A percentile compares a stretch with the other conserved stretches of the same genome.
These are phyloP conservation scores for Malus sieversii DNA, from an alignment of 306 rosid species.

Conservation along the genomic window DNA sequence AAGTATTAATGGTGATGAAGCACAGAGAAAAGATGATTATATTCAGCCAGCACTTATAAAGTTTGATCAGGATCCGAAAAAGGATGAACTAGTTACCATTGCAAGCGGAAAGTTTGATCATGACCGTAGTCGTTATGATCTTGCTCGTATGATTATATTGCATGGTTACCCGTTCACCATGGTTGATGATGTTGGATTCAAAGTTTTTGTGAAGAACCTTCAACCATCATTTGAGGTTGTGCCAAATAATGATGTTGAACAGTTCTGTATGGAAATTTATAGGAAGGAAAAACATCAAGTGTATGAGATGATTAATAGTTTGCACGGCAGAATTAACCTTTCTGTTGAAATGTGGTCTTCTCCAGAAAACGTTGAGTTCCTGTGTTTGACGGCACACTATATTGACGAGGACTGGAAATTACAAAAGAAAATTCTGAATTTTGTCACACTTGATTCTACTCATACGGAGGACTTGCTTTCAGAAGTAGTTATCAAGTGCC, in stretches of 20 bases:
- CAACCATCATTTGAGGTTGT: conserved; percentile 85
- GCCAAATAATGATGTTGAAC: conserved; percentile 49
- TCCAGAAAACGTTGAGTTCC: conserved; percentile 45
- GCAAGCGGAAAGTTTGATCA: conserved; percentile 71
- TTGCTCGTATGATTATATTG: conserved; percentile 84
- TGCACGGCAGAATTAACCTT: conserved; percentile 76
- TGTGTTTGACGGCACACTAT: conserved; percentile 70
- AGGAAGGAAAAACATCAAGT: conserved; percentile 63
- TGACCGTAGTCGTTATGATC: conserved; percentile 83
- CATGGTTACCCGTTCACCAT: conserved; percentile 83
- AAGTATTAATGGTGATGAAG: conserved; percentile 63
- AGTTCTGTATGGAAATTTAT: conserved; percentile 65
- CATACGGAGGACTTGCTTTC: conserved; percentile 87
- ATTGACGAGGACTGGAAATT: conserved; percentile 77
- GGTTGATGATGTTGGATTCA: conserved; percentile 89
- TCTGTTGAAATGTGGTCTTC: conserved; percentile 84
- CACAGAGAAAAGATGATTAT: conserved; percentile 66
- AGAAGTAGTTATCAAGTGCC: conserved; percentile 70
- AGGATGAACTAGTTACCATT: conserved; percentile 57
- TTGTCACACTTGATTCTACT: conserved; percentile 76
- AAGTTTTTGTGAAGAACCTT: conserved; percentile 91
- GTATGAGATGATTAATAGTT: conserved; percentile 43
- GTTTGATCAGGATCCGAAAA: conserved; percentile 75
- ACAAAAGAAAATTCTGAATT: conserved; percentile 72
- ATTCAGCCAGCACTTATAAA: conserved; percentile 55